A percentile compares a stretch with the other conserved stretches of the same genome.
These are phyloP conservation scores for Wallacemonas rigidus DNA, from an alignment of 208 protist species.

Conservation along the genomic window DNA sequence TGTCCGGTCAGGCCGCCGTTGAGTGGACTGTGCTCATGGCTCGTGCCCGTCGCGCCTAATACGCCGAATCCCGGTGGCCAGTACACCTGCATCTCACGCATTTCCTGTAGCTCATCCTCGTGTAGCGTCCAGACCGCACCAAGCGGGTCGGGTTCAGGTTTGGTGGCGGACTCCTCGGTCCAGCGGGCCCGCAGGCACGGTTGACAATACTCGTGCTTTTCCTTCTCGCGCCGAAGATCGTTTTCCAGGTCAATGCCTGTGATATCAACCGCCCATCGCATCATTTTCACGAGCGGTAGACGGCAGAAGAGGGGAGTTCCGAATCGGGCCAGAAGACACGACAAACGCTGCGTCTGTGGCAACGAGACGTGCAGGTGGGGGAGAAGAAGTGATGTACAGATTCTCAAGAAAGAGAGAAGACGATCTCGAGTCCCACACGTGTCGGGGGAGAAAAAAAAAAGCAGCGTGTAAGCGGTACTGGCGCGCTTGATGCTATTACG, in stretches of 20 bases:
- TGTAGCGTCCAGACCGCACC: constrained; percentile 57
- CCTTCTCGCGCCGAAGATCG: constrained; percentile 64
- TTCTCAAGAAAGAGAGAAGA: too few species aligned
- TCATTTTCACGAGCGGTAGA: constrained; percentile 38
- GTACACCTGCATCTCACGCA: constrained; percentile 8
- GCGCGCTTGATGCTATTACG: too few species aligned
- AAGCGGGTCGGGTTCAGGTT: constrained; percentile 26
- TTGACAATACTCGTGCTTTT: constrained; percentile 35
- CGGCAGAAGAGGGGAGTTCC: not conserved
- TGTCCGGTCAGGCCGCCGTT: not conserved
- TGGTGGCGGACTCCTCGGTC: constrained; percentile 15
- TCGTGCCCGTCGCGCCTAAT: not conserved
- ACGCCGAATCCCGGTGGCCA: not conserved
- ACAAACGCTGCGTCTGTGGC: too few species aligned
- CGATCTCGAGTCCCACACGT: too few species aligned
- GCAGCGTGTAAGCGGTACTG: too few species aligned
- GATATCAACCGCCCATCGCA: constrained; percentile 82
- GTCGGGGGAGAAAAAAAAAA: too few species aligned
- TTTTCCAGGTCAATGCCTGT: constrained; percentile 75
- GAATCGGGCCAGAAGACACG: too few species aligned
- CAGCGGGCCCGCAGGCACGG: constrained; percentile 19
- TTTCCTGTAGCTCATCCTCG: constrained; percentile 43
- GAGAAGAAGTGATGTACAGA: too few species aligned
- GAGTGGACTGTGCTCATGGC: not conserved
- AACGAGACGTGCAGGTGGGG: too few species aligned